phyloP scores from a whole-genome alignment of 768 basidiomycete species.

The Panus rudis region DNA sequence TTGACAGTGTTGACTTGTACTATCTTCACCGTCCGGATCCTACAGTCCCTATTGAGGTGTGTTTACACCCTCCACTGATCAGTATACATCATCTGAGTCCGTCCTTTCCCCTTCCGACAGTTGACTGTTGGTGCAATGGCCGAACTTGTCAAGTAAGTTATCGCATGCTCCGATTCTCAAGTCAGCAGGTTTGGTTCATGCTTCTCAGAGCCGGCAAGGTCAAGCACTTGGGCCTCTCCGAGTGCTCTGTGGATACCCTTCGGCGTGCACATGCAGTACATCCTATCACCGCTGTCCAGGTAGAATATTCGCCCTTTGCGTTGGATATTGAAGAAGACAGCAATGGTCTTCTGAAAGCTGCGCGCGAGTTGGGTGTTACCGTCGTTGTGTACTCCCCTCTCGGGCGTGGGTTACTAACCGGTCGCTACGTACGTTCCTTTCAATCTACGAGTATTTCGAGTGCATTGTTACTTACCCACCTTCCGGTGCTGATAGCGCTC shows the following conservation, averaged over 20 bases:
- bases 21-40: conserved; percentile 14
- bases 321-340: conserved; percentile 23
- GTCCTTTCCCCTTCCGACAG: not conserved
- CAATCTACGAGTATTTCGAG: no score
- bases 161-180: not conserved
- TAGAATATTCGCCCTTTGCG: conserved; percentile 26
- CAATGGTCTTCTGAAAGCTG: conserved; percentile 19
- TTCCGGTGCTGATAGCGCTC: no score
- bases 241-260: conserved; percentile 24
- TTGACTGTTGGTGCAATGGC: conserved; percentile 20
- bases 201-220: conserved; percentile 24
- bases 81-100: no score
- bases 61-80: not conserved
- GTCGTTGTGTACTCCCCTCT: conserved; percentile 30
- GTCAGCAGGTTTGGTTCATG: not conserved
- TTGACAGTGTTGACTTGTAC: conserved; percentile 11
- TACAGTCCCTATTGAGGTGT: conserved; percentile 17
- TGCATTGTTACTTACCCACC: no score
- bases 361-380: conserved; percentile 27
- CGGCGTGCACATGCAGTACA: conserved; percentile 28
- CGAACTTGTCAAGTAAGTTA: conserved; percentile 19
- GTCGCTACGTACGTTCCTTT: conserved; percentile 18
- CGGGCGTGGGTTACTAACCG: conserved; percentile 27
- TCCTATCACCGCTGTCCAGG: conserved; percentile 25
- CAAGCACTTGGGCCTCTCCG: conserved; percentile 31